Base-by-base conservation (phyloP, 2,329 filamentous ascomycete genomes). In the Exserohilum rostratum region DNA sequence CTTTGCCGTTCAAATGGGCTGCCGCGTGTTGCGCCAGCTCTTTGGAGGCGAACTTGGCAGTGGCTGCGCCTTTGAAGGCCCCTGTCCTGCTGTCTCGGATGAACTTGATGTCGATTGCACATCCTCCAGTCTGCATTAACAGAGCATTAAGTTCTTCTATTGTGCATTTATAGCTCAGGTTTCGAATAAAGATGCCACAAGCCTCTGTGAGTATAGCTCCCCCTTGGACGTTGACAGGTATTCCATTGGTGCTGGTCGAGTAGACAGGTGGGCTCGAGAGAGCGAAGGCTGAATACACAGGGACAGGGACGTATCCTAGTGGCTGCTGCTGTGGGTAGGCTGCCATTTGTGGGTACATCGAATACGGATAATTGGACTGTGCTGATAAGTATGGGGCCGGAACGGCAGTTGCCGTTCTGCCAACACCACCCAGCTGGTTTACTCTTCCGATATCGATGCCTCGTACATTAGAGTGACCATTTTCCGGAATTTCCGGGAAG, bases 151-250 rank as follows among this genome's bases (percentile, higher is more conserved):
- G 64, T 10, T 75, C 69, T 20, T 52, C 60, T 17, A 60, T 56
- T 6, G 60, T 60, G 35, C 62, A 64, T 7, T 62, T 65, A 51
- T 68, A 73, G 42, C 57, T 70, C 13, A 76, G 54, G 15, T 69
- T 67, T 18, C 63, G 64, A 30, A 77, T 70, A 57, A 75, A 75
- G 27, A 77, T 70, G 6, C 73, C 73, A 6, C 73, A 71, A 20
- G 69, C 64, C 54, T 77, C 74, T 6, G 73, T 76, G 25, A 71
- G 55, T 17, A 73, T 60, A 13, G 68, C 70, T 7, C 74, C 73
- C n/a, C 66, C 58, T n/a, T 60, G 61, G n/a, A 73, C 55, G 40
- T 76, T 77, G 25, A 77, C 72, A 10, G 72, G 70, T 39, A 76
- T 65, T 2, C 73, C 72, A 25, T 58, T 66, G 13, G 63, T 61